phyloP scores from a whole-genome alignment of 345 rosid species.

The Brassica cretica region DNA sequence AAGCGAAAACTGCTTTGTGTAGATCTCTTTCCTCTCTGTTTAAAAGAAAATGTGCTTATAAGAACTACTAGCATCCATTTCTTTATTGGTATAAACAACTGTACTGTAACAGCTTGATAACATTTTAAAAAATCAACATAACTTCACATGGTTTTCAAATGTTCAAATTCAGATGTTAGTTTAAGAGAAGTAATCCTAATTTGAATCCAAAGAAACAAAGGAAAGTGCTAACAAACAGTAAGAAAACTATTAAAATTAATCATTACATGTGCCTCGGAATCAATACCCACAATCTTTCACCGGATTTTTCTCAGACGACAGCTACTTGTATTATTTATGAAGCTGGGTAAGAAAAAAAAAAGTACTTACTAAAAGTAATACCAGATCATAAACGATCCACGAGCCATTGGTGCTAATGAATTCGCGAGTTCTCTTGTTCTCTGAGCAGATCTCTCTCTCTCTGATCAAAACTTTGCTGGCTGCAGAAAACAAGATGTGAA shows the following conservation, averaged over 20 bases:
- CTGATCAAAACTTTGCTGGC: background rate
- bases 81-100: background rate
- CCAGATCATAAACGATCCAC: conserved; percentile 21
- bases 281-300: conserved; percentile 24
- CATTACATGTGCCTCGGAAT: conserved; percentile 29
- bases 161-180: conserved; percentile 18
- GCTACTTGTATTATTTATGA: conserved; percentile 2
- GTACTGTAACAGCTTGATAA: background rate
- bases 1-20: background rate
- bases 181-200: background rate
- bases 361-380: conserved; percentile 1
- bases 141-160: conserved; percentile 27
- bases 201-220: background rate
- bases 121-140: background rate
- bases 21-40: background rate
- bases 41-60: background rate
- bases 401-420: background rate
- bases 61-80: background rate
- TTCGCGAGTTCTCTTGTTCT: background rate
- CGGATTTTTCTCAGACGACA: conserved; percentile 25
- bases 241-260: background rate
- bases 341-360: background rate
- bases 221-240: background rate
- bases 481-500: conserved; percentile 12
- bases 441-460: background rate